Conservation (phyloP, 1,284 basidiomycete species). For the Chondrostereum purpureum region DNA sequence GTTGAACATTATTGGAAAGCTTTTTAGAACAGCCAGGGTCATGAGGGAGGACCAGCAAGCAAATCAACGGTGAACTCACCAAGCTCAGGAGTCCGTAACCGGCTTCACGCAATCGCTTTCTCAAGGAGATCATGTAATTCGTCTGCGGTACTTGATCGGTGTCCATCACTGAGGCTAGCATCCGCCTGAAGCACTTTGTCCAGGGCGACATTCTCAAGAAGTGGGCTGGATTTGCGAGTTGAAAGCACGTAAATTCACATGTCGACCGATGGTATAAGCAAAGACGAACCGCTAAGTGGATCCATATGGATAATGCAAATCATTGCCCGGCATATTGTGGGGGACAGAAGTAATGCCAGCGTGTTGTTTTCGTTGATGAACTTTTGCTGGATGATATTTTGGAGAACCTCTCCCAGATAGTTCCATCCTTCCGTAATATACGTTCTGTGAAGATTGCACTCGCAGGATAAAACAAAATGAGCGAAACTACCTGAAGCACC, state of each 20-base stretch:
- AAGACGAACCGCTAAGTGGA: constrained; percentile 26
- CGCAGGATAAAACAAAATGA: constrained; percentile 31
- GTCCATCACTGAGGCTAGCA: too few species aligned
- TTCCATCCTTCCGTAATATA: constrained; percentile 47
- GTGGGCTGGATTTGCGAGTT: too few species aligned
- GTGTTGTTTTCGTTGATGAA: constrained; percentile 39
- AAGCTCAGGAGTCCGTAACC: too few species aligned
- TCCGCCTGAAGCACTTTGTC: constrained; percentile 34
- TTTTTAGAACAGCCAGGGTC: too few species aligned
- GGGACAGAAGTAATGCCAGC: constrained; percentile 40
- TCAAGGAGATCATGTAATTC: too few species aligned
- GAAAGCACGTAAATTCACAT: too few species aligned
- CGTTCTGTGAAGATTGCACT: constrained; percentile 26
- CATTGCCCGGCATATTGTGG: constrained; percentile 44
- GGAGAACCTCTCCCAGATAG: constrained; percentile 41
- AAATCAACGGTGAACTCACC: too few species aligned
- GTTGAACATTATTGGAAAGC: too few species aligned
- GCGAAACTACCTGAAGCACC: constrained; percentile 47
- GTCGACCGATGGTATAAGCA: too few species aligned
- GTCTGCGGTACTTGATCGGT: too few species aligned
- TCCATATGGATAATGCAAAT: constrained; percentile 27
- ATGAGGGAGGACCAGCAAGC: too few species aligned
- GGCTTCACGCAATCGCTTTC: too few species aligned
- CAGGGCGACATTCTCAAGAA: constrained; percentile 40
- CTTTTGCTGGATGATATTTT: constrained; percentile 38